Percentiles rank a stretch among this genome's conserved stretches.
These are phyloP conservation scores for Wickerhamiella dianesei DNA, from an alignment of 805 yeast species.

Conservation along the genomic window DNA sequence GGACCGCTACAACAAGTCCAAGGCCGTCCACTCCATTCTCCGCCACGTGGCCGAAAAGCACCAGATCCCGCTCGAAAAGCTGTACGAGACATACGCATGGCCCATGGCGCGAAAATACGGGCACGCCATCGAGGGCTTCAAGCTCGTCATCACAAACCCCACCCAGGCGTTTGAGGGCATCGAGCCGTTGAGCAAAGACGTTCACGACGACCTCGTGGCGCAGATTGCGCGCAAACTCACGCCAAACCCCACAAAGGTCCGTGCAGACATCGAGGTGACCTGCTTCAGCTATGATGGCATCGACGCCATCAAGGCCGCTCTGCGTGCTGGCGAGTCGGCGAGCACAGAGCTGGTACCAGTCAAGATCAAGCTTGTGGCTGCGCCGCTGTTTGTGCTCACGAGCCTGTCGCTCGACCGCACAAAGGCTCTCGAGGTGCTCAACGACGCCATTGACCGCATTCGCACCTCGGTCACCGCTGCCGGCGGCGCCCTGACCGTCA, in stretches of 20 bases:
- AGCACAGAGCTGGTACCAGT: slow-evolving; percentile 78
- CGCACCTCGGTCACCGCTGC: slow-evolving; percentile 51
- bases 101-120: slow-evolving; percentile 91
- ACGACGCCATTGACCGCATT: slow-evolving; percentile 66
- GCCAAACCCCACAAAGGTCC: slow-evolving; percentile 93
- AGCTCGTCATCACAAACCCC: slow-evolving; percentile 85
- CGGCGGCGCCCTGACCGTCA: slow-evolving; percentile 81
- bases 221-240: slow-evolving; percentile 90
- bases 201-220: slow-evolving; percentile 69
- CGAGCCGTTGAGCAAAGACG: slow-evolving; percentile 46
- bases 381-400: slow-evolving; percentile 88
- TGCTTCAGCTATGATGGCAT: slow-evolving; percentile 96
- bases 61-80: slow-evolving; percentile 67
- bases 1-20: slow-evolving; percentile 90
- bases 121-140: slow-evolving; percentile 95
- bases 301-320: slow-evolving; percentile 86
- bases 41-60: slow-evolving; percentile 98
- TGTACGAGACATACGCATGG: slow-evolving; percentile 91
- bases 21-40: slow-evolving; percentile 94
- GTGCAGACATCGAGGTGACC: slow-evolving; percentile 97
- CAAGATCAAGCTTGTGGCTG: slow-evolving; percentile 91
- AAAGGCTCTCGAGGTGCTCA: slow-evolving; percentile 69
- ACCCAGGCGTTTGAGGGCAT: slow-evolving; percentile 70
- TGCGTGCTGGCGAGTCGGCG: slow-evolving; percentile 70
- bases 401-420: slow-evolving; percentile 86